Conservation (phyloP, 306 rosid species). For the Quercus robur region DNA sequence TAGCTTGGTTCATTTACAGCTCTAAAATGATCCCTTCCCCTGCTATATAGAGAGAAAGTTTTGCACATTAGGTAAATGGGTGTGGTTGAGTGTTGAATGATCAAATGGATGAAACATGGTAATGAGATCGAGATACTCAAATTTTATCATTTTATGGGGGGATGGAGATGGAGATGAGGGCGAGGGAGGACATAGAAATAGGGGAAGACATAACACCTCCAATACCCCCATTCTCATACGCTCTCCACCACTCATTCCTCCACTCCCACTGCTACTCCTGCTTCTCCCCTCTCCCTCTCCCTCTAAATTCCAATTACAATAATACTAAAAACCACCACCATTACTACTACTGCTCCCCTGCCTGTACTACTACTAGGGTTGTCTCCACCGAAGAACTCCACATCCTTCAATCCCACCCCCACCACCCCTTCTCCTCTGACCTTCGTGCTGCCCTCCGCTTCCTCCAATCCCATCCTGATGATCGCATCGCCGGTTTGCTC, state of each 20-base stretch:
- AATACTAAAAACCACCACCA: background rate
- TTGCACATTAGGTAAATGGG: too few relatives aligned
- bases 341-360: conserved; percentile 47
- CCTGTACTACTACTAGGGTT: background rate
- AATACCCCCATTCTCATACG: conserved; percentile 41
- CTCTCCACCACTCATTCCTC: conserved; percentile 58
- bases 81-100: too few relatives aligned
- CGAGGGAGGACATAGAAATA: conserved; percentile 37
- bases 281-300: conserved; percentile 40
- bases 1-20: too few relatives aligned
- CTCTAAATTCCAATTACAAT: background rate
- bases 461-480: conserved; percentile 32
- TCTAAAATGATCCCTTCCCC: too few relatives aligned
- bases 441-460: conserved; percentile 69
- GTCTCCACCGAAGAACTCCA: conserved; percentile 38
- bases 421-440: conserved; percentile 35
- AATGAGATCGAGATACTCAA: too few relatives aligned
- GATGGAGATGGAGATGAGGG: conserved; percentile 39
- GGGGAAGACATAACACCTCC: conserved; percentile 52
- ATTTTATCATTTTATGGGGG: too few relatives aligned
- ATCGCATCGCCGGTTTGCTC: conserved; percentile 38
- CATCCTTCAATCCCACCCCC: conserved; percentile 16
- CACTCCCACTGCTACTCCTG: conserved; percentile 55
- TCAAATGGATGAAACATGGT: too few relatives aligned
- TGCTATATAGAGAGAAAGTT: too few relatives aligned